Base-by-base conservation (phyloP, 2,329 filamentous ascomycete species). In the Cladosporium sp. region DNA sequence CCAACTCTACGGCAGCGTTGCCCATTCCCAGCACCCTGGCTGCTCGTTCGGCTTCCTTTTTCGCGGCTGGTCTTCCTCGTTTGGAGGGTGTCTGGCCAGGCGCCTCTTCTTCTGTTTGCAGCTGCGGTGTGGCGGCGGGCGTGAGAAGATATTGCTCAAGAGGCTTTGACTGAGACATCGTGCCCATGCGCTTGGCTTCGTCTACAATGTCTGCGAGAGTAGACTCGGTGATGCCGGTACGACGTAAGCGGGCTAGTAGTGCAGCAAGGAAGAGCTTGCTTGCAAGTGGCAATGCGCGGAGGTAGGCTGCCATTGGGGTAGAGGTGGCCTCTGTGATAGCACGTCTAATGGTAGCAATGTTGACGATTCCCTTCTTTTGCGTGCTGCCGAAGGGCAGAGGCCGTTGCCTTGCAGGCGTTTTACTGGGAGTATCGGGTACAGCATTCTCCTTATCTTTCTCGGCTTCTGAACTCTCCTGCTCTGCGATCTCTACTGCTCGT, bases 311-410 rank as follows among this genome's bases (percentile, higher is more conserved):
- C 59, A 97, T 79, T 1, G 94, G 94, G 59, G 90, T 96, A 3
- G 89, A 92, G 0, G 93, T 97, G 5, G 93, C 92, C 76, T 99
- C 94, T 68, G 89, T 90, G 73, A 99, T 97, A 37, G 94, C 94
- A 70, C 90, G 87, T 74, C 96, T 96, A 72, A 97, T 89, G 3
- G 91, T 97, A 55, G 89, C 86, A 69, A 97, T 97, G 1, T 92
- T 97, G 40, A 99, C 94, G 54, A 87, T 83, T 37, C 71, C 73
- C 69, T 75, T 77, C 55, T 73, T 76, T 34, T 34, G 39, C 37
- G 58, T 50, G 42, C 40, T 25, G 58, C 63, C 17, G 15, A 67
- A 69, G 76, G 61, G 63, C 63, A 25, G 52, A 49, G 60, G 40
- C 34, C 73, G 75, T 62, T 72, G 71, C 40, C 72, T 67, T 34